phyloP scores from a whole-genome alignment of 371 early-diverging fungal species.

The Aphelidium insulamus region DNA sequence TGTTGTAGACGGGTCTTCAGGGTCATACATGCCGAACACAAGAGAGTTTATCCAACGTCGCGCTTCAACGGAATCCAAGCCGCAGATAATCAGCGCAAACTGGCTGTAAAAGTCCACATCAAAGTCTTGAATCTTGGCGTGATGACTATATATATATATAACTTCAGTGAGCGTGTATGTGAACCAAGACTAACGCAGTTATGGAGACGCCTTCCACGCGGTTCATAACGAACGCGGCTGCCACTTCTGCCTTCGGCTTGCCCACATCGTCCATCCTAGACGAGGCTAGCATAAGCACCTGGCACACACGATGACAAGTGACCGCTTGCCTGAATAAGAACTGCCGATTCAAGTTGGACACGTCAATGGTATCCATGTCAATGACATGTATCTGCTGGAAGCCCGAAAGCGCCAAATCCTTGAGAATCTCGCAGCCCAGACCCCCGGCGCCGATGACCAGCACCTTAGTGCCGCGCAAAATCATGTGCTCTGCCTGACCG shows the following conservation, averaged over 20 bases:
- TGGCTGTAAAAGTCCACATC: conserved; percentile 70
- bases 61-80: conserved; percentile 84
- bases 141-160: conserved; percentile 18
- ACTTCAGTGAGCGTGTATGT: conserved; percentile 1
- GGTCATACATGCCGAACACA: conserved; percentile 45
- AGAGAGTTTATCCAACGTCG: conserved; percentile 91
- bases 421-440: conserved; percentile 39
- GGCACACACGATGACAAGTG: background rate
- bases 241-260: conserved; percentile 56
- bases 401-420: conserved; percentile 35
- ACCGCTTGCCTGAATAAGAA: conserved; percentile 29
- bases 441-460: conserved; percentile 32
- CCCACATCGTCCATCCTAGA: conserved; percentile 33
- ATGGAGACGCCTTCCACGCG: conserved; percentile 56
- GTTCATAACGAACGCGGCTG: conserved; percentile 68
- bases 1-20: conserved; percentile 33
- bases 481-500: too few relatives aligned
- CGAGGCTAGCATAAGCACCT: background rate
- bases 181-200: conserved; percentile 36
- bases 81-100: conserved; percentile 74
- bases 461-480: conserved; percentile 8
- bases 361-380: conserved; percentile 57
- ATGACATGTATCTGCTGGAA: conserved; percentile 39
- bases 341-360: conserved; percentile 54
- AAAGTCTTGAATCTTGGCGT: conserved; percentile 80